These are phyloP conservation scores for Phialophora verrucosa DNA, from an alignment of 2,329 filamentous ascomycete genomes.

Conservation along the genomic window DNA sequence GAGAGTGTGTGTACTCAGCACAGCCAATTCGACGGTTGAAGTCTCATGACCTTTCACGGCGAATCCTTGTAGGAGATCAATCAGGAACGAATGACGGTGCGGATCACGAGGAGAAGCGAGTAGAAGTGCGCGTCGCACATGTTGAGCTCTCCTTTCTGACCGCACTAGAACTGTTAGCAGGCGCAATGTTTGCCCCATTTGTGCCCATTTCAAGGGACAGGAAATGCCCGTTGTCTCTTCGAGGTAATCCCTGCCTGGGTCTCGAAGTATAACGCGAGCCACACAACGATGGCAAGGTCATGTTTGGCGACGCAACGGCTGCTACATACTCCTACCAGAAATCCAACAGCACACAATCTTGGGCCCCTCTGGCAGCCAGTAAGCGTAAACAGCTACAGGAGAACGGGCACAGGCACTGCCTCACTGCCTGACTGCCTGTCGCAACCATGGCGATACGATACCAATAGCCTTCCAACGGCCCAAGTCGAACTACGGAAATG, in stretches of 20 bases:
- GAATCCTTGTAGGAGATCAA: background rate
- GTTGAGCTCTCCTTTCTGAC: background rate
- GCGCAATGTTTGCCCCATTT: constrained; percentile 4
- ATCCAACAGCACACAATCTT: background rate
- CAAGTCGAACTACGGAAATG: constrained; percentile 8
- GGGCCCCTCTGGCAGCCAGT: background rate
- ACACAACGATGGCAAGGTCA: background rate
- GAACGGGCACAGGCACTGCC: constrained; percentile 8
- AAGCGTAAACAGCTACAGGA: background rate
- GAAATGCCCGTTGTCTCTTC: background rate
- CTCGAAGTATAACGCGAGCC: background rate
- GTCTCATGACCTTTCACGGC: constrained; percentile 3
- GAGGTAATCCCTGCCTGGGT: background rate
- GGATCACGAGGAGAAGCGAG: background rate
- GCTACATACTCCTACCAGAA: background rate
- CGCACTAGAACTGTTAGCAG: background rate
- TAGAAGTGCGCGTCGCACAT: background rate
- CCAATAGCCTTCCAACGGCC: constrained; percentile 1
- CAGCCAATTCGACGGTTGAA: background rate
- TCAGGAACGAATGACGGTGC: background rate
- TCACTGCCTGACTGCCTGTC: constrained; percentile 12
- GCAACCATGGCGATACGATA: background rate
- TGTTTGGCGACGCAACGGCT: background rate
- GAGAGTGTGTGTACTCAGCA: background rate
- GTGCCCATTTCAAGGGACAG: background rate